Conservation (phyloP, 495 filamentous ascomycete species). For the Penicillium pancosmium region DNA sequence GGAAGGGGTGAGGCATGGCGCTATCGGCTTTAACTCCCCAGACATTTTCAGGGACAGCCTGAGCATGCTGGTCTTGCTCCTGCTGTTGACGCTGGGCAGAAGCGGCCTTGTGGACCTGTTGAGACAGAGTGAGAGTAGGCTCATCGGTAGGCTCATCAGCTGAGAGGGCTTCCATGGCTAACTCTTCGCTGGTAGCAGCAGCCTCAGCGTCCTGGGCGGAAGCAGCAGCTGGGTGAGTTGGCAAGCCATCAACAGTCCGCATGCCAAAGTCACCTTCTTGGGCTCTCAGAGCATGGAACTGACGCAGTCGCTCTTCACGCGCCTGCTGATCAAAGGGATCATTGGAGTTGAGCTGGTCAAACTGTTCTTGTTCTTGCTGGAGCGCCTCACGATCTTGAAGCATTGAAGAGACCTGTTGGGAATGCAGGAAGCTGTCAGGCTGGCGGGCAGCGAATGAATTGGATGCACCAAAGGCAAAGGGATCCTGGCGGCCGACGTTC, state of each 20-base stretch:
- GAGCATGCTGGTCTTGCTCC: slow-evolving; percentile 36
- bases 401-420: slow-evolving; percentile 61
- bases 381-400: slow-evolving; percentile 62
- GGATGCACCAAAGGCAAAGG: slow-evolving; percentile 52
- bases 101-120: slow-evolving; percentile 83
- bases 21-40: slow-evolving; percentile 60
- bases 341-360: slow-evolving; percentile 52
- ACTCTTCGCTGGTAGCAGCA: slow-evolving; percentile 25
- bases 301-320: slow-evolving; percentile 61
- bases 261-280: slow-evolving; percentile 53
- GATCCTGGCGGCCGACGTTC: slow-evolving; percentile 56
- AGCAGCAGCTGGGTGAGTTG: slow-evolving; percentile 41
- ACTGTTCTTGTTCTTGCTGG: slow-evolving; percentile 65
- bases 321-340: slow-evolving; percentile 54
- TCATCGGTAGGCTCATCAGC: slow-evolving; percentile 27
- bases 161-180: slow-evolving; percentile 18
- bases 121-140: slow-evolving; percentile 68
- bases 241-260: slow-evolving; percentile 45
- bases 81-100: slow-evolving; percentile 67
- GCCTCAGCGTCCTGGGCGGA: slow-evolving; percentile 30
- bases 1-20: slow-evolving; percentile 77
- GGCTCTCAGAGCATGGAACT: slow-evolving; percentile 63
- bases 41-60: slow-evolving; percentile 55
- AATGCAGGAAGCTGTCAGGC: slow-evolving; percentile 54
- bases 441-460: slow-evolving; percentile 56